Evolutionary conservation across 257 asterid species (phyloP), one percentile per base, ranked within the genome.

Genomic region (Nicotiana tabacum): DNA sequence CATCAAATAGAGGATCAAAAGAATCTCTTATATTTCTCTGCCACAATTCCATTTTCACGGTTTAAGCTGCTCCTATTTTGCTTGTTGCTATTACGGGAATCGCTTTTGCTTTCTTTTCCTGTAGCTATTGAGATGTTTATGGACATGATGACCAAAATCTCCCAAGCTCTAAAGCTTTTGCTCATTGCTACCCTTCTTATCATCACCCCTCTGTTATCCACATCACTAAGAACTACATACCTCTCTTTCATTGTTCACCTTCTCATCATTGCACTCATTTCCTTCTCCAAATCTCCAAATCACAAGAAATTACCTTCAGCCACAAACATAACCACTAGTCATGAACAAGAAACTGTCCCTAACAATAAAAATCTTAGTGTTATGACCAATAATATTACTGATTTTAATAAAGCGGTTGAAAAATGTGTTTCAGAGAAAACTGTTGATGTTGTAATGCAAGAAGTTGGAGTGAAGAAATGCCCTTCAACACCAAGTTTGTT

Each of bases 171-270:
- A 33, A 90, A 83, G 83, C 86, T 90, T 51, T 21, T 85, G 56
- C 18, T 86, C 2, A 84, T 93, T 80, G 82, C 85, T 51, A 53
- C 84, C 51, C 83, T 93, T 60, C 85, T 90, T 65, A 58, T 86
- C 77, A 80, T 86, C 80, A 84, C 91, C 4, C 94, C 90, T 66
- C 77, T 91, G 76, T 66, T 89, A 60, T 87, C 60, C 53, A 56
- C 93, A 39, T 83, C 93, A 48, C 78, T 85, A 9, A 88, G 92
- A 68, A 80, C 88, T 66, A 85, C 88, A 64, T 90, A 88, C 77
- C 87, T 92, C 81, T 90, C 87, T 81, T 90, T 91, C 78, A 72
- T 91, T 29, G 83, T 90, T 66, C 87, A 90, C 81, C 84, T 91
- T 62, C 90, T 92, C 82, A 87, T 92, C 79, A 80, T 92, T 21